Conservation (phyloP, 208 protist genomes). For the Trypanosomatidae sp. region DNA sequence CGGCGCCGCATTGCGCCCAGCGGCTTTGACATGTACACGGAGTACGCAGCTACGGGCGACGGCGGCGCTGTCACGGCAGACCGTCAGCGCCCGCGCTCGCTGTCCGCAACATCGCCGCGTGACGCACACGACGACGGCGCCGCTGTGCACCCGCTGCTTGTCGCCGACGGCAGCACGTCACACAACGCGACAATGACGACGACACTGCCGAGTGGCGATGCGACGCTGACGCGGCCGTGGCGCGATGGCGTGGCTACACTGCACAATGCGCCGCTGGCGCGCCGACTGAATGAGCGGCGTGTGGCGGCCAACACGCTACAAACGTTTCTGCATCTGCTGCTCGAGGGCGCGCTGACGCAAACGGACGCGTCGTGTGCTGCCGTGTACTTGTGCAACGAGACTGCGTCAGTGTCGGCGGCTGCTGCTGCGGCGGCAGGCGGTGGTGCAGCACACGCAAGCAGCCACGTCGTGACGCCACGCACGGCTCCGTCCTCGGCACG, state of each 20-base stretch:
- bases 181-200: not conserved
- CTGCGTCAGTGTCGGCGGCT: not conserved
- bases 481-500: not conserved
- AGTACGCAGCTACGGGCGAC: too few species aligned
- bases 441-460: too few species aligned
- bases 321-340: constrained; percentile 44
- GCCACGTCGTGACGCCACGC: too few species aligned
- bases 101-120: too few species aligned
- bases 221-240: not conserved
- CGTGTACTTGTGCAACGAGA: constrained; percentile 29
- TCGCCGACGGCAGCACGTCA: not conserved
- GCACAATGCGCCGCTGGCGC: too few species aligned
- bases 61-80: not conserved
- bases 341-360: constrained; percentile 33
- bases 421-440: too few species aligned
- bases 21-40: too few species aligned
- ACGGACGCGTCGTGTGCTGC: constrained; percentile 33
- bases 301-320: constrained; percentile 24
- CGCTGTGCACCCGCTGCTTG: not conserved
- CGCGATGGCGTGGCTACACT: too few species aligned
- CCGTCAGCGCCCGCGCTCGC: not conserved
- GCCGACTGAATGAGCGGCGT: constrained; percentile 14
- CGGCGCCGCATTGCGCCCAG: too few species aligned
- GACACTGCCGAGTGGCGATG: not conserved
- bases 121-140: not conserved